phyloP scores from a whole-genome alignment of 2,329 filamentous ascomycete genomes.

The Colletotrichum eremochloae region DNA sequence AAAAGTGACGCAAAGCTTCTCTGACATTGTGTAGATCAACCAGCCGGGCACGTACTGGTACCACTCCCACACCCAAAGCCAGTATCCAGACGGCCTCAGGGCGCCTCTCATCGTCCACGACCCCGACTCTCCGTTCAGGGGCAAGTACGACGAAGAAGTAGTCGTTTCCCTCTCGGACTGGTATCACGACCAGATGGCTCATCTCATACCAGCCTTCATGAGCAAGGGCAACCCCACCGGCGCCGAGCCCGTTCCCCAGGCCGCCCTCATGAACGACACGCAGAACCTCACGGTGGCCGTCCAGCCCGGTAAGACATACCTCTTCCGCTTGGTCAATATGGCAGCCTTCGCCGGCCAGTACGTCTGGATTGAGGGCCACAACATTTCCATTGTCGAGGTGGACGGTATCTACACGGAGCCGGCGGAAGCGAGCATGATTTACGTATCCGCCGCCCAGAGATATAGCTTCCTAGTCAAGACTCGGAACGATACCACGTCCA shows the following conservation, averaged over 20 bases:
- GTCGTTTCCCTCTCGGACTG: slow-evolving; percentile 76
- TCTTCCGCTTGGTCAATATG: slow-evolving; percentile 80
- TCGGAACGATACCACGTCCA: slow-evolving; percentile 70
- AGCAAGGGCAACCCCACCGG: slow-evolving; percentile 68
- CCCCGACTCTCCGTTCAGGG: slow-evolving; percentile 67
- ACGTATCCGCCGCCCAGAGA: slow-evolving; percentile 77
- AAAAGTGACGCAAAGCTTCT: background rate
- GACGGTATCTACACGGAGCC: slow-evolving; percentile 78
- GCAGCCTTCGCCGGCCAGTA: slow-evolving; percentile 79
- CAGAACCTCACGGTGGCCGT: slow-evolving; percentile 71
- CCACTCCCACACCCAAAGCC: slow-evolving; percentile 75
- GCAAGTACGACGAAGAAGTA: slow-evolving; percentile 72
- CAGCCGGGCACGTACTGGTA: slow-evolving; percentile 87
- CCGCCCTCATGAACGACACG: slow-evolving; percentile 79
- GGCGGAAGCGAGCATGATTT: slow-evolving; percentile 72
- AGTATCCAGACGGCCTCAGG: slow-evolving; percentile 79
- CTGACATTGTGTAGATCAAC: slow-evolving; percentile 56
- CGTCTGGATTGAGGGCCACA: slow-evolving; percentile 76
- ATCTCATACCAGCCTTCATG: slow-evolving; percentile 63
- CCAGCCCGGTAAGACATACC: slow-evolving; percentile 77
- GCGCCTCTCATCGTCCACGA: slow-evolving; percentile 76
- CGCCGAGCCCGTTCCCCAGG: slow-evolving; percentile 76
- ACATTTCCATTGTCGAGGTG: slow-evolving; percentile 78
- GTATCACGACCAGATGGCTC: slow-evolving; percentile 73
- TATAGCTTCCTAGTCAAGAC: slow-evolving; percentile 74